Conservation (phyloP, 2,329 filamentous ascomycete species). For the Sarocladiaceae sp. region DNA sequence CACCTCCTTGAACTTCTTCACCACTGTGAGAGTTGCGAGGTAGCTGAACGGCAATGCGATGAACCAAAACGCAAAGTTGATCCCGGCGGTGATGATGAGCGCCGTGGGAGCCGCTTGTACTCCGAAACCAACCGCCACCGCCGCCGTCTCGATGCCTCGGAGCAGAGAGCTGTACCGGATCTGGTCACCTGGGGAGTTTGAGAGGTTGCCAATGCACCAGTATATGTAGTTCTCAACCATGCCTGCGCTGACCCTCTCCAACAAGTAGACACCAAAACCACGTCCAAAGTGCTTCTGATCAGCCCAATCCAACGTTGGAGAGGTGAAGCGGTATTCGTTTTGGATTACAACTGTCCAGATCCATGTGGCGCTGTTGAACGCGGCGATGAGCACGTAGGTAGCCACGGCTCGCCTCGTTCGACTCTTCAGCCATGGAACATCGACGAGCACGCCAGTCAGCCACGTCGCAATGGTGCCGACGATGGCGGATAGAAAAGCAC, state of each 20-base stretch:
- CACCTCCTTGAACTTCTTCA: conserved; percentile 29
- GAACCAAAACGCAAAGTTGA: conserved; percentile 35
- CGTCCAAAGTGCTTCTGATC: conserved; percentile 29
- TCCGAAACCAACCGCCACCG: conserved; percentile 34
- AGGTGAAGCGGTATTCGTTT: conserved; percentile 36
- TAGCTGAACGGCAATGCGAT: conserved; percentile 36
- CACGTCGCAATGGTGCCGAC: conserved; percentile 27
- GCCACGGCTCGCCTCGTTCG: conserved; percentile 32
- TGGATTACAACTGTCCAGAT: conserved; percentile 41
- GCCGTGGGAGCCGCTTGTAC: conserved; percentile 36
- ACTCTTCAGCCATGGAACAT: conserved; percentile 30
- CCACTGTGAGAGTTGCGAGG: conserved; percentile 34
- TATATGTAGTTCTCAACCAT: conserved; percentile 40
- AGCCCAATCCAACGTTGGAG: conserved; percentile 36
- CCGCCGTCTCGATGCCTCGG: conserved; percentile 34
- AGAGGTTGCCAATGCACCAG: conserved; percentile 39
- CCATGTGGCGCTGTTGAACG: conserved; percentile 37
- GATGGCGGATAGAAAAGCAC: conserved; percentile 22
- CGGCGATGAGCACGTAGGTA: conserved; percentile 33
- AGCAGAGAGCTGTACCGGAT: conserved; percentile 38
- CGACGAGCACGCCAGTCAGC: conserved; percentile 28
- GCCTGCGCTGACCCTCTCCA: conserved; percentile 30
- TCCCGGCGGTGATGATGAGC: conserved; percentile 35
- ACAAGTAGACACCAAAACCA: conserved; percentile 34
- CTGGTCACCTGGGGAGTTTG: conserved; percentile 35